Conservation (phyloP, 2,329 filamentous ascomycete genomes). For the Pseudocercospora fuligena region DNA sequence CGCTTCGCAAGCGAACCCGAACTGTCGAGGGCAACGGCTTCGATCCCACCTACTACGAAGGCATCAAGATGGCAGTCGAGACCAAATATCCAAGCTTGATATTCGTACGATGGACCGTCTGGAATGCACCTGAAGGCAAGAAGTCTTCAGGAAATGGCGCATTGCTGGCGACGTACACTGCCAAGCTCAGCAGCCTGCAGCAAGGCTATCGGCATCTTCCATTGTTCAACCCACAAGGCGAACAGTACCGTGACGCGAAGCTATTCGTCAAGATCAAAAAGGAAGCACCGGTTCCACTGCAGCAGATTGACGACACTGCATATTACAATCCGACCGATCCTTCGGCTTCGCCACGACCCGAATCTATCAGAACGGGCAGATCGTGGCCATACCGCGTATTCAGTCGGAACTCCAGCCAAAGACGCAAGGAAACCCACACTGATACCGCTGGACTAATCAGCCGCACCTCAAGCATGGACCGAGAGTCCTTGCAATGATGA, state of each 20-base stretch:
- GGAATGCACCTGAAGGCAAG: conserved; percentile 79
- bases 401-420: conserved; percentile 49
- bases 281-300: conserved; percentile 43
- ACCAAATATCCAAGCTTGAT: conserved; percentile 95
- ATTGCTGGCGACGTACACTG: conserved; percentile 85
- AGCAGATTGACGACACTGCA: conserved; percentile 35
- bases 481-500: conserved; percentile 34
- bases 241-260: conserved; percentile 93
- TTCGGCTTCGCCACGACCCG: conserved; percentile 38
- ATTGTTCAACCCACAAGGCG: conserved; percentile 83
- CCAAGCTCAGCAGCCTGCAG: conserved; percentile 86
- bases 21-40: conserved; percentile 89
- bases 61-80: conserved; percentile 78
- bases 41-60: conserved; percentile 84
- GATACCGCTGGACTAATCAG: conserved; percentile 35
- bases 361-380: conserved; percentile 37
- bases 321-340: conserved; percentile 35
- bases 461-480: conserved; percentile 43
- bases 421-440: conserved; percentile 36
- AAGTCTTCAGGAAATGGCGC: conserved; percentile 63
- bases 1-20: conserved; percentile 77
- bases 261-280: conserved; percentile 87
- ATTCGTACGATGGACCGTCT: conserved; percentile 91
- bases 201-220: conserved; percentile 93
- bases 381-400: conserved; percentile 51